Evolutionary conservation across 2,329 filamentous ascomycete genomes (phyloP).

Genomic region (Alternaria hordeiaustralica): DNA sequence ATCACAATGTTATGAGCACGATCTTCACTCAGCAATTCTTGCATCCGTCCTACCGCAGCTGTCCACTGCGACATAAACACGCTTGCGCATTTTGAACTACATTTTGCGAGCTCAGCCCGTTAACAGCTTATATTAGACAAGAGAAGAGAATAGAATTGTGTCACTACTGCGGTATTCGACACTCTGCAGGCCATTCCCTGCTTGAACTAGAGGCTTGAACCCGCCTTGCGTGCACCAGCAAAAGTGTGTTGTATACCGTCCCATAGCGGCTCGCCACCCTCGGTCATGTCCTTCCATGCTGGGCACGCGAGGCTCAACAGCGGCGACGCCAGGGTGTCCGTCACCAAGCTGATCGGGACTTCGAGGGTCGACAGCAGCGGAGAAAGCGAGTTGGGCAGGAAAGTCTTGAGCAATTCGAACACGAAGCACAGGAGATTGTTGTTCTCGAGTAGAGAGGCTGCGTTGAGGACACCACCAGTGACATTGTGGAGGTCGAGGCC

Average conservation of each 20-base stretch:
- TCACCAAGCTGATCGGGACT: constrained; percentile 27
- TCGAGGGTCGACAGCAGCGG: constrained; percentile 33
- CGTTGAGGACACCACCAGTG: constrained; percentile 25
- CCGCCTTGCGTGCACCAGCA: constrained; percentile 16
- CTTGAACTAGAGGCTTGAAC: constrained; percentile 2
- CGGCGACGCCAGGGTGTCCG: constrained; percentile 25
- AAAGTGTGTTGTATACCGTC: constrained; percentile 19
- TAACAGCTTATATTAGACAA: background rate
- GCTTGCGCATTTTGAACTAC: background rate
- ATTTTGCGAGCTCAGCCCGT: background rate
- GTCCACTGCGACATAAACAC: background rate
- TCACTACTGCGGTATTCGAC: background rate
- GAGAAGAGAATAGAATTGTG: background rate
- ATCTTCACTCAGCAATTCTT: background rate
- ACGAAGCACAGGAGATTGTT: constrained; percentile 50
- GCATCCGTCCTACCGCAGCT: background rate
- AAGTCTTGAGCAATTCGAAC: constrained; percentile 44
- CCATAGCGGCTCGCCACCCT: constrained; percentile 25
- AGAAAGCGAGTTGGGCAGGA: constrained; percentile 43
- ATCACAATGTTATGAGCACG: background rate
- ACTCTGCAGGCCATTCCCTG: background rate
- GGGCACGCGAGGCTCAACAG: constrained; percentile 32
- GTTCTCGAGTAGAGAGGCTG: constrained; percentile 44
- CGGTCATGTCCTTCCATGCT: constrained; percentile 28
- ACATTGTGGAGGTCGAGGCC: constrained; percentile 49